Conservation (phyloP, 2,329 filamentous ascomycete species). For the Cladosporium phlei region DNA sequence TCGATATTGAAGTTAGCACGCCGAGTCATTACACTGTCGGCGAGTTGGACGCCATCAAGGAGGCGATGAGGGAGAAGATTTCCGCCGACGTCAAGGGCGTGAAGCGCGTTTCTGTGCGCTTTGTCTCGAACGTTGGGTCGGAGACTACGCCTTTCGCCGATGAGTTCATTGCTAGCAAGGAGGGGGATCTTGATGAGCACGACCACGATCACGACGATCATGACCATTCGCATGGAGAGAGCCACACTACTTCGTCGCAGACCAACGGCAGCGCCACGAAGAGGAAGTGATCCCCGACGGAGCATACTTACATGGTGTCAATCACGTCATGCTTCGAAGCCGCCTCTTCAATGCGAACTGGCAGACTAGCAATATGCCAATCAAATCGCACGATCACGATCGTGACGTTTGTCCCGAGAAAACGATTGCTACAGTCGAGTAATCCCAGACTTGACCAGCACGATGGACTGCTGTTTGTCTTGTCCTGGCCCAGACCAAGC, state of each 20-base stretch:
- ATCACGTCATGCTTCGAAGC: too few species aligned
- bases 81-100: conserved; percentile 77
- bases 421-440: too few species aligned
- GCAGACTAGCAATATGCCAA: too few species aligned
- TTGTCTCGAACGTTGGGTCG: conserved; percentile 59
- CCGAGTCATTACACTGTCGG: conserved; percentile 72
- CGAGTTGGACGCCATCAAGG: conserved; percentile 66
- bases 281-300: conserved; percentile 22
- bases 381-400: too few species aligned
- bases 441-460: too few species aligned
- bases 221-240: conserved; percentile 13
- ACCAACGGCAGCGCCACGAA: conserved; percentile 19
- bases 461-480: too few species aligned
- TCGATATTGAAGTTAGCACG: conserved; percentile 82
- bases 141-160: conserved; percentile 56
- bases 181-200: conserved; percentile 21
- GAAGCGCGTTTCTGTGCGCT: conserved; percentile 76
- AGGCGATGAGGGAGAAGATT: conserved; percentile 65
- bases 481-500: too few species aligned
- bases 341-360: too few species aligned
- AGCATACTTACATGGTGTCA: too few species aligned
- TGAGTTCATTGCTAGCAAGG: conserved; percentile 49
- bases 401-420: too few species aligned
- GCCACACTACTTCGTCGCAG: conserved; percentile 10
- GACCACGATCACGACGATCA: conserved; percentile 25